Percentiles rank a stretch among this genome's conserved stretches.
These are phyloP conservation scores for Nothopassalora personata DNA, from an alignment of 2,329 filamentous ascomycete genomes.

Conservation along the genomic window DNA sequence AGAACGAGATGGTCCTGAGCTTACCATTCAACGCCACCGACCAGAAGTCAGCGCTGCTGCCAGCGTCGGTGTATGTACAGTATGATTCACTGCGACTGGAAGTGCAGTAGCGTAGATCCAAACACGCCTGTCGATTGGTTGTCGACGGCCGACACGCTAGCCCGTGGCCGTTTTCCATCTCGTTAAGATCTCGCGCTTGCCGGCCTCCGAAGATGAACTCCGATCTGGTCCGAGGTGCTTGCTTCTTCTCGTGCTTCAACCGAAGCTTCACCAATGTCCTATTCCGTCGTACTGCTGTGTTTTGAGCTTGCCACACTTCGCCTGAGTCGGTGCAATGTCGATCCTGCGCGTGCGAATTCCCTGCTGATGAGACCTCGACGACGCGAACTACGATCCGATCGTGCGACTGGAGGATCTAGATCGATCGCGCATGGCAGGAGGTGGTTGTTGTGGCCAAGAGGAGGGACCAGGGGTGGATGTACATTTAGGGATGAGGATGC, in stretches of 20 bases:
- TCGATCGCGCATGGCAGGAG: neutral
- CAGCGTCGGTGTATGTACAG: slow-evolving; percentile 56
- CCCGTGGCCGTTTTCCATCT: neutral
- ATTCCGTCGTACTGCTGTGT: neutral
- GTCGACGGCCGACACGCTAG: neutral
- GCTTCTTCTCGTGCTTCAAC: neutral
- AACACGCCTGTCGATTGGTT: neutral
- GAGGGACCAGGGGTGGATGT: neutral
- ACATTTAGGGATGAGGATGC: neutral
- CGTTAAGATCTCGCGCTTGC: neutral
- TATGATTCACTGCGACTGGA: slow-evolving; percentile 61
- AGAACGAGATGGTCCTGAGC: slow-evolving; percentile 54
- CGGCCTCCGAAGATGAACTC: neutral
- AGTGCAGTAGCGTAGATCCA: slow-evolving; percentile 34
- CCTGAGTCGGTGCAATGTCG: neutral
- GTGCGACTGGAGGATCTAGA: neutral
- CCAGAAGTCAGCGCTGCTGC: slow-evolving; percentile 53
- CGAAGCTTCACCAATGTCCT: neutral
- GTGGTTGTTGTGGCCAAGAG: neutral
- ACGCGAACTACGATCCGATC: neutral
- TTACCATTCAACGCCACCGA: slow-evolving; percentile 57
- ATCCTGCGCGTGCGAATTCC: neutral
- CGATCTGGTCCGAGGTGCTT: neutral
- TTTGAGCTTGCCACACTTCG: neutral
- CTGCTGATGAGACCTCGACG: neutral